phyloP scores from a whole-genome alignment of 192 early-diverging fungal genomes.

The Funneliformis mosseae region DNA sequence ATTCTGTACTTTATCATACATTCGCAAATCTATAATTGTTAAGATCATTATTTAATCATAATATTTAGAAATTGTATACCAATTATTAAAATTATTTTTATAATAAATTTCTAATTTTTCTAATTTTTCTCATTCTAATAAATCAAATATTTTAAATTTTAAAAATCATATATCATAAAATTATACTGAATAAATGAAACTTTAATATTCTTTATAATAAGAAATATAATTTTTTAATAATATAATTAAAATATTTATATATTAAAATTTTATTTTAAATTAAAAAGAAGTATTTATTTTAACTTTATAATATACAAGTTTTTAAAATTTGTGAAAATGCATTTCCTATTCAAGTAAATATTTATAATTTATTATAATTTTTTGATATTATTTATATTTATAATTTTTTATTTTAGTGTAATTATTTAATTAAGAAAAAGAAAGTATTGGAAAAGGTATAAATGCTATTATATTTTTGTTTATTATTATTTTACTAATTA shows the following conservation, averaged over 20 bases:
- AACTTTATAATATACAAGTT: not conserved
- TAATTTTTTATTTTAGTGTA: not conserved
- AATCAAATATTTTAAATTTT: not conserved
- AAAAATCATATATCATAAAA: conserved; percentile 1
- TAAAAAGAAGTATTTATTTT: not conserved
- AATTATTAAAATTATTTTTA: not conserved
- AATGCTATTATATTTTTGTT: not conserved
- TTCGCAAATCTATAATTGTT: no score
- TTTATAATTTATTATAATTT: not conserved
- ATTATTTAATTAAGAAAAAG: conserved; percentile 13
- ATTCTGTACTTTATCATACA: no score
- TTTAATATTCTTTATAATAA: not conserved
- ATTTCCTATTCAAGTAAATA: conserved; percentile 11
- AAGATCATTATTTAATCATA: no score
- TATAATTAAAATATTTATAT: not conserved
- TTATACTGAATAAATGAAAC: not conserved
- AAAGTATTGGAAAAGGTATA: not conserved
- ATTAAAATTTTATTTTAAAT: not conserved
- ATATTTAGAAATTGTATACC: conserved; percentile 11
- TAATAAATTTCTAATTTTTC: not conserved
- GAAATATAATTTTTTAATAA: not conserved
- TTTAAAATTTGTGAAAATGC: conserved; percentile 6
- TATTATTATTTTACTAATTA: not conserved
- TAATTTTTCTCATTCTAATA: not conserved
- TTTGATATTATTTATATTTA: not conserved